Base-by-base conservation (phyloP, 441 rosid species). In the Aquilaria agallochum region DNA sequence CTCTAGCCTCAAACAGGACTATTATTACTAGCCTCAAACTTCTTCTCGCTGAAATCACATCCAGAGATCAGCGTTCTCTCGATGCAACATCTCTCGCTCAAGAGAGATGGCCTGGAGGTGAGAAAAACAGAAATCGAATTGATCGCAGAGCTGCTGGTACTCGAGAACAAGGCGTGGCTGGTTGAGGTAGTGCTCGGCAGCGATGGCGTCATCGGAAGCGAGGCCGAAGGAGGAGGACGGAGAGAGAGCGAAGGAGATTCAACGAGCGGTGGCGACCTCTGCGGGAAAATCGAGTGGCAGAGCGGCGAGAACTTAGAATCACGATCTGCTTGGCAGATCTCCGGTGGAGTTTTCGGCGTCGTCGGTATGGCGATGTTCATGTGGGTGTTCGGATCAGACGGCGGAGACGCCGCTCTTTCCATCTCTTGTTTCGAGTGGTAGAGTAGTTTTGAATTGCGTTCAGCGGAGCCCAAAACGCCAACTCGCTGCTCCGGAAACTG, bases 81-180 rank as follows among this genome's bases (percentile, higher is more conserved):
- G 74, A 40, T 83, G 85, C 13, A 87, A 76, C 30, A 69, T 71
- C 45, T 82, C 87, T 5, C 83, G 67, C 9, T 87, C 90, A 52
- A 69, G 66, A 20, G 69, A 68, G 15, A 90, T 74, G 15, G 75
- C 71, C n/a, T 72, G 82, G 52, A 90, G 89, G 9, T 85, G 87
- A 50, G 69, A n/a, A 46, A 80, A 63, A 60, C 86, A 85, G 59
- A 75, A 70, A 46, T 84, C 85, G 76, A 82, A 85, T 55, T 80
- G 83, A 49, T 90, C 89, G 40, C 71, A 72, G 59, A 87, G 87
- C 58, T 83, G 81, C 45, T 83, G 87, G 69, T 83, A 82, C 72
- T 90, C 95, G 31, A 87, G 76, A 46, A 90, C 73, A 20, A 90
- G 85, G 2, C 87, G 68, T 33, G 94, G 92, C 67, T 90, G 91